Evolutionary conservation across 1,139 yeast genomes (phyloP).

Genomic region (Magnusiomyces suaveolens): DNA sequence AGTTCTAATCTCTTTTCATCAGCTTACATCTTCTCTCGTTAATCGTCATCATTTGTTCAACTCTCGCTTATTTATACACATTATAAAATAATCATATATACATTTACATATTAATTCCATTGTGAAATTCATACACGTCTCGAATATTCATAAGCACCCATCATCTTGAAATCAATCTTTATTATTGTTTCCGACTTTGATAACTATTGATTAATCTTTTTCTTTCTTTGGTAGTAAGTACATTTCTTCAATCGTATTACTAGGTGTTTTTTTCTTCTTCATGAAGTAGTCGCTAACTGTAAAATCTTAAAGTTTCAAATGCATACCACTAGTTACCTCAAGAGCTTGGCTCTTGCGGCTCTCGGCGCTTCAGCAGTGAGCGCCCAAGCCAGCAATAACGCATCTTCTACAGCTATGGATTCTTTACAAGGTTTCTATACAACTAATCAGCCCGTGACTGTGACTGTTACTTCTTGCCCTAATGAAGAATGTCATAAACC

Average conservation of each 20-base stretch:
- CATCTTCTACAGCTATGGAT: neutral
- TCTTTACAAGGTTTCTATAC: slow-evolving; percentile 3
- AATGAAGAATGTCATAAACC: neutral
- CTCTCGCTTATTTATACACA: neutral
- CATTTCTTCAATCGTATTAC: too few species aligned
- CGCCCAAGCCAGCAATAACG: neutral
- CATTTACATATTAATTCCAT: too few species aligned
- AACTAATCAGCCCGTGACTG: neutral
- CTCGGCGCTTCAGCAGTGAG: slow-evolving; percentile 1
- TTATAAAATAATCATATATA: neutral
- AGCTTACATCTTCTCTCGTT: neutral
- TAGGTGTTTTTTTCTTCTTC: too few species aligned
- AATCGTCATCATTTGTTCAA: neutral
- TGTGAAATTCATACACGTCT: too few species aligned
- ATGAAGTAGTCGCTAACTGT: neutral
- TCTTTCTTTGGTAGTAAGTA: neutral
- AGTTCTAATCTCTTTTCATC: neutral
- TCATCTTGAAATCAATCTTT: neutral
- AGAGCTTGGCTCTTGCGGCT: slow-evolving; percentile 2
- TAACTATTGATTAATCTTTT: neutral
- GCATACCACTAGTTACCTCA: neutral
- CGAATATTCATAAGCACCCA: too few species aligned
- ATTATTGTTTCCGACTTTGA: neutral
- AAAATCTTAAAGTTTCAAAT: neutral
- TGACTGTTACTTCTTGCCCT: slow-evolving; percentile 7